Conservation (phyloP, 1,139 yeast species). For the Pichia cactophila region DNA sequence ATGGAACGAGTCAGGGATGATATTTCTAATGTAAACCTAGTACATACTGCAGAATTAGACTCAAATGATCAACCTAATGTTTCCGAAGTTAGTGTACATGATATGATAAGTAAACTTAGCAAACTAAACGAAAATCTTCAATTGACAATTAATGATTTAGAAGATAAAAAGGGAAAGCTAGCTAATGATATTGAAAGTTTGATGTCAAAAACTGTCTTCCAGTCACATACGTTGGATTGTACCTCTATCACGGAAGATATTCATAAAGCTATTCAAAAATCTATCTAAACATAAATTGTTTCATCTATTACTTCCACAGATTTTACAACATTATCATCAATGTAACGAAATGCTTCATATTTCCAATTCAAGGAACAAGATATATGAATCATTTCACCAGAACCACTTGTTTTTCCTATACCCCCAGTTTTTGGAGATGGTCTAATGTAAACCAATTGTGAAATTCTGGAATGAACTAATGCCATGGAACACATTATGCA, state of each 20-base stretch:
- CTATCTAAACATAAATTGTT: neutral
- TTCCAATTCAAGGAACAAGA: constrained; percentile 70
- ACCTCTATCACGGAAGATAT: neutral
- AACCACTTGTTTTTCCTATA: constrained; percentile 50
- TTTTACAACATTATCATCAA: constrained; percentile 27
- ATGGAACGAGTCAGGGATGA: constrained; percentile 6
- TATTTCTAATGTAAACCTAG: neutral
- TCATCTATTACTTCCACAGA: constrained; percentile 21
- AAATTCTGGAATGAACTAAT: constrained; percentile 78
- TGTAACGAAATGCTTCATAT: constrained; percentile 62
- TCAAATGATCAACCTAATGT: neutral
- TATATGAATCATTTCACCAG: constrained; percentile 68
- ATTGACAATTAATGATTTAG: neutral
- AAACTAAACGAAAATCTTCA: constrained; percentile 2
- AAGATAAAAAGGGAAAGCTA: neutral
- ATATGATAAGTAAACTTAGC: constrained; percentile 2
- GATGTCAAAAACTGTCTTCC: neutral
- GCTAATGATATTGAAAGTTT: neutral
- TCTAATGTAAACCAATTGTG: constrained; percentile 55
- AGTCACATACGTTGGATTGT: no score
- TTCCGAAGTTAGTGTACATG: neutral
- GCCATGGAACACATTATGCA: constrained; percentile 98
- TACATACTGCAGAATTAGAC: neutral
- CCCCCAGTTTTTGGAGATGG: constrained; percentile 45
- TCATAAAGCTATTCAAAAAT: neutral